Base-by-base conservation (phyloP, 257 asterid genomes). In the Capsicum chinense region DNA sequence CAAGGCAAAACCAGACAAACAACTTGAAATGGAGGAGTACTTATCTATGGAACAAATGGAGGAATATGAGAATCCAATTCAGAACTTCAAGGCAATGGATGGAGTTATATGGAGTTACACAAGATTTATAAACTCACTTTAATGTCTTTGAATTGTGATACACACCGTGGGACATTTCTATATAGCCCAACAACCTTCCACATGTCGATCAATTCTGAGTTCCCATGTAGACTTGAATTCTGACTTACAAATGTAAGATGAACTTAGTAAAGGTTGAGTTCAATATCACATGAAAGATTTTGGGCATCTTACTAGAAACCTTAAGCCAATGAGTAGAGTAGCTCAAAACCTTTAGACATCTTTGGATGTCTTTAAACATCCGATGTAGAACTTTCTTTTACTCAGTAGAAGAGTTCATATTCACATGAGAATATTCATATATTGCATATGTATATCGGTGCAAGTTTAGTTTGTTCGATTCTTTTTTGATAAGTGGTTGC, bases 151-250 rank as follows among this genome's bases (percentile, higher is more conserved):
- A 26, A 26, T 26, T 26, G 33, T 26, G 82, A 54, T 78, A 78
- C 50, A 16, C 63, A 56, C 0, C 14, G 64, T 78, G 21, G 64
- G 15, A 78, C 39, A 9, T 54, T 54, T 56, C 47, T 78, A 14
- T 33, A 54, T 56, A 78, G 82, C 82, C 54, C 33, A 54, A 78
- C 82, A 78, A 37, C 64, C 64, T 54, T 33, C 62, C 63, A 54
- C 47, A 54, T 54, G 64, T 78, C 14, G 54, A 47, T 56, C 64
- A 54, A 78, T 78, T 54, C n/a, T 8, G 50, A 17, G 50, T 15
- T 78, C 82, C 21, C 81, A 54, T 78, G 66, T 78, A 15, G 82
- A 54, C 50, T 78, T 78, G 66, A 56, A 33, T 78, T 56, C 21
- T 3, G 44, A 26, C 21, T 56, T 54, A 54, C 82, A 16, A 9